These are phyloP conservation scores for Podaxis carcinomalis DNA, from an alignment of 768 basidiomycete species.

Conservation along the genomic window DNA sequence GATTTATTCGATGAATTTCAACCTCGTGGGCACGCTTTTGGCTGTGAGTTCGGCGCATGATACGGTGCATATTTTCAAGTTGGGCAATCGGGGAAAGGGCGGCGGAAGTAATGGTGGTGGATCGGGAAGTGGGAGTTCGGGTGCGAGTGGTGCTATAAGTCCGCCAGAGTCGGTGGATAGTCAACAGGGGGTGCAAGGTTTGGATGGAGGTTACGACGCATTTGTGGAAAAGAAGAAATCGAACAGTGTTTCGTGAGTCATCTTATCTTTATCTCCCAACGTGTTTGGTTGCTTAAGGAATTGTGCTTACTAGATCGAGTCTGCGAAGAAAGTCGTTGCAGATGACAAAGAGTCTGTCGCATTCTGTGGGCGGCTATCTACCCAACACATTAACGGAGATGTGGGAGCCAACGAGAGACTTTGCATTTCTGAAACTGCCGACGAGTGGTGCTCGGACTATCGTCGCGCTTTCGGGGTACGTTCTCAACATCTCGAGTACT, in stretches of 20 bases:
- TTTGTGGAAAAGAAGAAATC: slow-evolving; percentile 77
- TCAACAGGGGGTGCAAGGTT: slow-evolving; percentile 46
- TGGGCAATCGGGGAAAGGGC: slow-evolving; percentile 34
- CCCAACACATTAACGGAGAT: slow-evolving; percentile 90
- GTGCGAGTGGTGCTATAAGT: slow-evolving; percentile 37
- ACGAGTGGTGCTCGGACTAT: slow-evolving; percentile 75
- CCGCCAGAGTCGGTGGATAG: slow-evolving; percentile 66
- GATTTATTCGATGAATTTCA: slow-evolving; percentile 84
- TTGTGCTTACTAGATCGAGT: not conserved
- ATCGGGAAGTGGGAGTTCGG: slow-evolving; percentile 14
- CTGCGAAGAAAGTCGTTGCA: slow-evolving; percentile 70
- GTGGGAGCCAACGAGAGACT: slow-evolving; percentile 96
- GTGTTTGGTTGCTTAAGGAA: not conserved
- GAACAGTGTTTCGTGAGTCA: slow-evolving; percentile 52
- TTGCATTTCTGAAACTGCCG: slow-evolving; percentile 86
- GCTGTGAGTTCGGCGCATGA: slow-evolving; percentile 91
- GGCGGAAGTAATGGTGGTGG: slow-evolving; percentile 1
- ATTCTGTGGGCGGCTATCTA: slow-evolving; percentile 80
- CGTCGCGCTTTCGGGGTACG: slow-evolving; percentile 82
- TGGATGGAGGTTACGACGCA: slow-evolving; percentile 83
- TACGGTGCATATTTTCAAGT: slow-evolving; percentile 95
- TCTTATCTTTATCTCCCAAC: slow-evolving; percentile 1
- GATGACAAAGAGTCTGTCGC: slow-evolving; percentile 68
- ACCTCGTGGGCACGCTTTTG: slow-evolving; percentile 74
- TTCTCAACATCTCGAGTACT: not conserved